Evolutionary conservation across 2,329 filamentous ascomycete genomes (phyloP), one percentile per base, ranked within the genome.

Genomic region (Hypoxylon sp.): DNA sequence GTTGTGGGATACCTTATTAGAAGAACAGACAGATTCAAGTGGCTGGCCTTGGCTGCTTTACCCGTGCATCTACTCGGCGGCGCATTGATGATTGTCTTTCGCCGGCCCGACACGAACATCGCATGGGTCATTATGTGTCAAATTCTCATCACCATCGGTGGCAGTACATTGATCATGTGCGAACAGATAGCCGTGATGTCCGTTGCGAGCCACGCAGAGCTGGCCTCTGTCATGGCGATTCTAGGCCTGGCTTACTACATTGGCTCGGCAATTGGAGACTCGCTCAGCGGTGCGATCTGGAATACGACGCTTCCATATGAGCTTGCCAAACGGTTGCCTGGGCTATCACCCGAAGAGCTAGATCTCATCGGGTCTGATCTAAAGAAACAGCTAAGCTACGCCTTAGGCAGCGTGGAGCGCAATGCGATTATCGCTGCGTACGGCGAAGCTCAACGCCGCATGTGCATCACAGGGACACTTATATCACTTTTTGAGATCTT

Each of bases 141-240:
- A 72, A 83, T 88, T 62, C 83, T 89, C 70, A 85, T 88, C 60
- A 85, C 86, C 17, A 81, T 87, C 65, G 82, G 82, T 11, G 86
- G 86, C 11, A 84, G 84, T 59, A 85, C 85, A 25, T 80, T 88
- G 10, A 83, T 88, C 30, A 83, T 88, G 67, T 82, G 83, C 61
- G 80, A 86, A 69, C 85, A 90, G 66, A 85, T 91, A 71, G 86
- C 87, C 4, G 84, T 90, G 44, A 86, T 90, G 77, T 82, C 85
- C 0, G 83, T 85, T 2, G 84, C 85, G 14, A 83, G 83, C 64
- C 87, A 88, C 56, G 82, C 86, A 57, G 82, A 88, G 46, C 81
- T 89, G 4, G 86, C 87, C 27, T 83, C 83, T 3, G 82, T 80
- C 1, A 79, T 86, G 20, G 83, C 84, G 0, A 73, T 85, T 20